These are phyloP conservation scores for Leucaena leucocephala DNA, from an alignment of 306 rosid species.

Conservation along the genomic window DNA sequence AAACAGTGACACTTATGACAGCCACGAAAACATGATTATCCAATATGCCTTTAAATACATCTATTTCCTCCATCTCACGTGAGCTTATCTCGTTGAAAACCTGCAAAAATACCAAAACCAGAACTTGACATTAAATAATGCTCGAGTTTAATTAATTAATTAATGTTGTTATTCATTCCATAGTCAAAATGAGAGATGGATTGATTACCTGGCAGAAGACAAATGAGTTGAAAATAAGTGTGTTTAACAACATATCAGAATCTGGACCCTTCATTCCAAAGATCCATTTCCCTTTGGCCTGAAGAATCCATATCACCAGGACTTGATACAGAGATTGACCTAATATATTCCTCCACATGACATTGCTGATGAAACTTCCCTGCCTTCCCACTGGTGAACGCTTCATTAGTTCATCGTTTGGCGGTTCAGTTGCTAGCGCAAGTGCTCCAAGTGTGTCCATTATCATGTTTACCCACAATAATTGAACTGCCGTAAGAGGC, in stretches of 20 bases:
- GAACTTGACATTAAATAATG: background rate
- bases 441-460: constrained; percentile 98
- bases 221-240: constrained; percentile 87
- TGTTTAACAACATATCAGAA: constrained; percentile 74
- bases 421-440: constrained; percentile 99
- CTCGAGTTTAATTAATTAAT: background rate
- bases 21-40: constrained; percentile 74
- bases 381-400: constrained; percentile 82
- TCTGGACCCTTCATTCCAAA: constrained; percentile 63
- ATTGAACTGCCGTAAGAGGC: constrained; percentile 99
- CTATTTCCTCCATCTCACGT: constrained; percentile 85
- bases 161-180: background rate
- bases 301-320: constrained; percentile 77
- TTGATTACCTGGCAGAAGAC: constrained; percentile 89
- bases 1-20: constrained; percentile 63
- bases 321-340: constrained; percentile 90
- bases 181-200: background rate
- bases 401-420: constrained; percentile 87
- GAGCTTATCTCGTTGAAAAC: constrained; percentile 92
- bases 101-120: constrained; percentile 45
- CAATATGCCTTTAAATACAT: constrained; percentile 78
- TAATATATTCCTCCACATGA: constrained; percentile 95
- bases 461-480: constrained; percentile 98
- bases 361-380: constrained; percentile 81
- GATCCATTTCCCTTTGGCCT: constrained; percentile 65